phyloP scores from a whole-genome alignment of 2,329 filamentous ascomycete genomes.

The Pyrenophora seminiperda region DNA sequence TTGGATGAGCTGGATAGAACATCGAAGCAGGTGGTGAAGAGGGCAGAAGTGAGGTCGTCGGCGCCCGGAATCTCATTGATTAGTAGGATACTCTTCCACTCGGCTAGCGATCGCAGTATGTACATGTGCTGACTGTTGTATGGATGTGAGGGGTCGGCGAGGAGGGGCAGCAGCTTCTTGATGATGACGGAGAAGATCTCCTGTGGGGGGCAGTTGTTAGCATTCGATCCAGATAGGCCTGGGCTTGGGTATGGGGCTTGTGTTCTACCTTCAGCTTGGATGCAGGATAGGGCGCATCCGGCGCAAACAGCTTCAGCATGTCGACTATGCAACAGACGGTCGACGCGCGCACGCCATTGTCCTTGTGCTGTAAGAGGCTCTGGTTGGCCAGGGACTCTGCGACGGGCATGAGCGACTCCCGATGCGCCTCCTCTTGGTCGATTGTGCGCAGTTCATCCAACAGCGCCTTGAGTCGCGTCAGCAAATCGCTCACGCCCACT shows the following conservation, averaged over 20 bases:
- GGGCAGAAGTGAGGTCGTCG: conserved; percentile 71
- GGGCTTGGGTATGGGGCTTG: background rate
- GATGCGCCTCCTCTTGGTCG: conserved; percentile 84
- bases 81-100: conserved; percentile 92
- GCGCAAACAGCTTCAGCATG: conserved; percentile 88
- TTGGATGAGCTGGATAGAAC: conserved; percentile 81
- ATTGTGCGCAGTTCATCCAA: conserved; percentile 82
- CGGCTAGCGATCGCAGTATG: conserved; percentile 83
- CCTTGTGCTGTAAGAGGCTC: conserved; percentile 87
- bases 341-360: conserved; percentile 89
- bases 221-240: background rate
- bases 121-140: conserved; percentile 95
- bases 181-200: conserved; percentile 93
- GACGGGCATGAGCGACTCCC: conserved; percentile 80
- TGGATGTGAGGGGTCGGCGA: conserved; percentile 83
- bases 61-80: conserved; percentile 85
- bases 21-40: conserved; percentile 92
- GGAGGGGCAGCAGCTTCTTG: conserved; percentile 78
- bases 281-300: conserved; percentile 89
- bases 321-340: conserved; percentile 89
- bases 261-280: conserved; percentile 82
- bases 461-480: conserved; percentile 79
- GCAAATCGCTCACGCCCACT: conserved; percentile 80
- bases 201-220: conserved; percentile 53
- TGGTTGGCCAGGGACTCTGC: conserved; percentile 83